These are phyloP conservation scores for Neopestalotiopsis clavispora DNA, from an alignment of 2,329 filamentous ascomycete genomes.

Conservation along the genomic window DNA sequence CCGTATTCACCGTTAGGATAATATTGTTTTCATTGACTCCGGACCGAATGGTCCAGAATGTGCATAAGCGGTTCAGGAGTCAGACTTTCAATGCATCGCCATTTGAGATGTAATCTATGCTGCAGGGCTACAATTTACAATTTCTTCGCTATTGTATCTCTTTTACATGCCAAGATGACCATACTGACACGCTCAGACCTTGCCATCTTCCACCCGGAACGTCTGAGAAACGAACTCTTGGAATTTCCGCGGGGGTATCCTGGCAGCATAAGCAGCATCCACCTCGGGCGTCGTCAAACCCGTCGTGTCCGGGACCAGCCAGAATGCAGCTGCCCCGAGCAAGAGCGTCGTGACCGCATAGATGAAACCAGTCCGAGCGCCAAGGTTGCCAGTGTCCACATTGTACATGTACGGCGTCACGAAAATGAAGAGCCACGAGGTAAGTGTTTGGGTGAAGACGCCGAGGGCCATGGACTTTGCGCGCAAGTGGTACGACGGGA, in stretches of 20 bases:
- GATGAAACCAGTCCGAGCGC: not conserved
- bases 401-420: slow-evolving; percentile 1
- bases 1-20: no score
- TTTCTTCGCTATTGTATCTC: no score
- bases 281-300: not conserved
- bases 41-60: no score
- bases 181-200: not conserved
- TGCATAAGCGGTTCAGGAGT: no score
- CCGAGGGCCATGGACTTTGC: not conserved
- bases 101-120: no score
- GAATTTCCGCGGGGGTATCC: not conserved
- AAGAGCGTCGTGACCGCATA: not conserved
- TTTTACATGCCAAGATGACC: not conserved
- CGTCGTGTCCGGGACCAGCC: not conserved
- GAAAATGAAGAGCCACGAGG: not conserved
- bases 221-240: not conserved
- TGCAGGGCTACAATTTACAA: no score
- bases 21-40: no score
- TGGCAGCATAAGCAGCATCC: not conserved
- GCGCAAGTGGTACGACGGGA: not conserved
- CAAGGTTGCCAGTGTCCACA: not conserved
- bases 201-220: not conserved
- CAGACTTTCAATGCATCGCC: no score
- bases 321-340: not conserved
- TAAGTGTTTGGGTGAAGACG: not conserved